Evolutionary conservation across 2,329 filamentous ascomycete species (phyloP), one percentile per base, ranked within the genome.

Genomic region (Phialophora macrospora): DNA sequence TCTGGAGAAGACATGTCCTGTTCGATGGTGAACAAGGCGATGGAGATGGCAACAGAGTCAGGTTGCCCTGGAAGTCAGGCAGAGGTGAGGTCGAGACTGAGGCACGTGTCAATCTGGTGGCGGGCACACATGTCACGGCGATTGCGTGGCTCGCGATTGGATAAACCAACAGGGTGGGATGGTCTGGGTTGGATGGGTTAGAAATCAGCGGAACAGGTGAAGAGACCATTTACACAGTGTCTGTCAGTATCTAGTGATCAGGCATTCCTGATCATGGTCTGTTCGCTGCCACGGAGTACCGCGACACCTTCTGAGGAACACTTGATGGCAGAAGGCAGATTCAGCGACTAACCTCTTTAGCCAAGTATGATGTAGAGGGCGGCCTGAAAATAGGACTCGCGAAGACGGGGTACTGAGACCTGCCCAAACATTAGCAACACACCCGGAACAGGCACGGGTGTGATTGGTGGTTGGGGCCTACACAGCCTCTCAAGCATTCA

Each of bases 1-100:
- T 65, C 67, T 28, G 65, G 48, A 26, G 62, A 63, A 49, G 67
- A 69, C 67, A 69, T 69, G 34, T 14, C 48, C 54, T 26, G 55
- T 32, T 30, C 14, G 41, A 32, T 49, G 46, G 22, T 32, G 55
- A 59, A 28, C 9, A 22, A 20, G 46, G 51, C 5, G 8, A 30
- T 17, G n/a, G 52, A n/a, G 30, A 56, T 51, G 28, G 12, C 38
- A 51, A 26, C n/a, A 60, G 57, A 32, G 44, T 26, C 48, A 52
- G 6, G 26, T 24, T 32, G 46, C 20, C 44, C 30, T 34, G 56
- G 32, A 32, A 51, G n/a, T 28, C 38, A 38, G 34, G 49, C 38
- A 44, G 34, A 55, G 24, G 17, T 34, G 54, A 52, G 20, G 54
- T 51, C 30, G 24, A 41, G 54, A 56, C 30, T 44, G 30, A 62